phyloP scores from a whole-genome alignment of 2,329 filamentous ascomycete genomes.

The Pseudonectria foliicola region DNA sequence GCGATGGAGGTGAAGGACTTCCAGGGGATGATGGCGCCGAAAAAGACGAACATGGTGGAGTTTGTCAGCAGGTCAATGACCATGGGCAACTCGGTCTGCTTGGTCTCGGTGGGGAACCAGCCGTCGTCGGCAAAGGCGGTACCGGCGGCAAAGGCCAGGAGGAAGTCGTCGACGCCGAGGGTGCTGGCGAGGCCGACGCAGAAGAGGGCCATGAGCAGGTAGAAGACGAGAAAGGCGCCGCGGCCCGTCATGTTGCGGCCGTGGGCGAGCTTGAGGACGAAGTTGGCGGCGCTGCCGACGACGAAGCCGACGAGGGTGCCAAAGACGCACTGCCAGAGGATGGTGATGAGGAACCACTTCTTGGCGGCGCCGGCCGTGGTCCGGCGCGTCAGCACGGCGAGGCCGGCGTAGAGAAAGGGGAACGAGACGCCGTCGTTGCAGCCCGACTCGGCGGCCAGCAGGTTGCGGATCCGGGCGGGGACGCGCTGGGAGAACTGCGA shows the following conservation, averaged over 20 bases:
- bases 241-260: slow-evolving; percentile 80
- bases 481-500: slow-evolving; percentile 97
- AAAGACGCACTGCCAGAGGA: slow-evolving; percentile 94
- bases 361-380: slow-evolving; percentile 62
- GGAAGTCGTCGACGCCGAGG: slow-evolving; percentile 83
- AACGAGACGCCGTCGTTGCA: slow-evolving; percentile 99
- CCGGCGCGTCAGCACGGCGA: slow-evolving; percentile 82
- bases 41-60: slow-evolving; percentile 95
- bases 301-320: slow-evolving; percentile 82
- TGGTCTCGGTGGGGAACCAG: slow-evolving; percentile 97
- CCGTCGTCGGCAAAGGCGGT: slow-evolving; percentile 99
- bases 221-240: slow-evolving; percentile 97
- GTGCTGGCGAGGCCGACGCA: slow-evolving; percentile 90
- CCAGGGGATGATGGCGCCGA: slow-evolving; percentile 97
- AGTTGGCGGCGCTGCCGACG: slow-evolving; percentile 82
- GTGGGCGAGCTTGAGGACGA: slow-evolving; percentile 84
- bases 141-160: slow-evolving; percentile 89
- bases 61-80: slow-evolving; percentile 97
- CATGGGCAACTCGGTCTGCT: slow-evolving; percentile 97
- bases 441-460: slow-evolving; percentile 92
- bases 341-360: slow-evolving; percentile 82
- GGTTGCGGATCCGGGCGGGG: slow-evolving; percentile 91
- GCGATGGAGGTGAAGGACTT: slow-evolving; percentile 71
- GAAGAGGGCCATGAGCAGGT: slow-evolving; percentile 93
- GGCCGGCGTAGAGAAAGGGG: slow-evolving; percentile 86